Evolutionary conservation across 2,329 filamentous ascomycete genomes (phyloP).

Genomic region (Knufia petricola): DNA sequence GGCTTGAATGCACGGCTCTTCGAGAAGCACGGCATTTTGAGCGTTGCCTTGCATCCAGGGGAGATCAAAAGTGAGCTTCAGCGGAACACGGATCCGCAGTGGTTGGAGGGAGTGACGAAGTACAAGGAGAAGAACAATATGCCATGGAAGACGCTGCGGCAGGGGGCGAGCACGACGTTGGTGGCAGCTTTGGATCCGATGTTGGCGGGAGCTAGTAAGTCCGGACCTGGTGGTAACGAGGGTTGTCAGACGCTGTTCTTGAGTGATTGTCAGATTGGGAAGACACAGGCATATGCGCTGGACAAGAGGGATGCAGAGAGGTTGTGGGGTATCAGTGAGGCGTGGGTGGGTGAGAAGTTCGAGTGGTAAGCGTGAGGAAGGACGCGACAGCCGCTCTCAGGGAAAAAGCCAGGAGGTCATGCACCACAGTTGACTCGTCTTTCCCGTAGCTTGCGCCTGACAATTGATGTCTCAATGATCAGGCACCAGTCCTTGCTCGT

Average conservation of each 20-base stretch:
- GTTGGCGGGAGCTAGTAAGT: too few relatives aligned
- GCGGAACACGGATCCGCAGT: constrained; percentile 23
- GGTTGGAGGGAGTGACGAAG: constrained; percentile 9
- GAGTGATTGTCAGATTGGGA: constrained; percentile 28
- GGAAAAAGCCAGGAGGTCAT: too few relatives aligned
- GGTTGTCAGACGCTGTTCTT: constrained; percentile 20
- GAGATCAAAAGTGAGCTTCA: constrained; percentile 10
- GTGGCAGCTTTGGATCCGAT: constrained; percentile 36
- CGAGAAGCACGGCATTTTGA: constrained; percentile 26
- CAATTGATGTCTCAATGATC: too few relatives aligned
- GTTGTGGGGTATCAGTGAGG: constrained; percentile 33
- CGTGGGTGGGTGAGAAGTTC: constrained; percentile 32
- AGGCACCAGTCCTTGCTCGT: too few relatives aligned
- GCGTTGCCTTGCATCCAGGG: constrained; percentile 34
- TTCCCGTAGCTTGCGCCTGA: too few relatives aligned
- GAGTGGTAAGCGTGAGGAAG: constrained; percentile 8
- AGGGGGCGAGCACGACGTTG: constrained; percentile 35
- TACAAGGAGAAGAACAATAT: background rate
- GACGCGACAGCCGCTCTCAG: too few relatives aligned
- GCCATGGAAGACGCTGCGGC: constrained; percentile 29
- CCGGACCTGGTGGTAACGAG: constrained; percentile 8
- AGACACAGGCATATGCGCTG: constrained; percentile 28
- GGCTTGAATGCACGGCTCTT: constrained; percentile 25
- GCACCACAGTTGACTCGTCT: too few relatives aligned
- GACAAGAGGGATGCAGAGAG: constrained; percentile 31